Evolutionary conservation across 2,329 filamentous ascomycete genomes (phyloP).

Genomic region (Claviceps sp.): DNA sequence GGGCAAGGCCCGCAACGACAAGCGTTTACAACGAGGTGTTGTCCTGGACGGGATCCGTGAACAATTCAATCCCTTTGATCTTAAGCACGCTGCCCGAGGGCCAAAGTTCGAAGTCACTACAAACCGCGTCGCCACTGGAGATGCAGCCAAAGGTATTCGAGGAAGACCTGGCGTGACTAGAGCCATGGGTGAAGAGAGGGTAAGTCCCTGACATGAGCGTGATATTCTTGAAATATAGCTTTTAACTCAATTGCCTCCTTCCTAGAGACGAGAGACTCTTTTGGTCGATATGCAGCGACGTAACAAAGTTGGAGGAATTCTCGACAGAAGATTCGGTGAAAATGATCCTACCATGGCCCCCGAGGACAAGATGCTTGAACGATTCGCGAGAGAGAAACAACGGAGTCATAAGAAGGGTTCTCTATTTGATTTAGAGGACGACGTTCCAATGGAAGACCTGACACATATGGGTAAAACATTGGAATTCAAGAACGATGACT

Average conservation of each 20-base stretch:
- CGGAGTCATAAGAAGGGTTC: slow-evolving; percentile 61
- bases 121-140: slow-evolving; percentile 39
- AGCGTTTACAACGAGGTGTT: slow-evolving; percentile 61
- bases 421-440: slow-evolving; percentile 76
- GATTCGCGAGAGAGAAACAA: slow-evolving; percentile 82
- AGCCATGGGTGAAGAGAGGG: slow-evolving; percentile 73
- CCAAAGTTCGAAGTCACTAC: slow-evolving; percentile 79
- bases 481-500: slow-evolving; percentile 58
- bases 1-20: slow-evolving; percentile 51
- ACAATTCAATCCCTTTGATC: slow-evolving; percentile 95
- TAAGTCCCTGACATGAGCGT: slow-evolving; percentile 24
- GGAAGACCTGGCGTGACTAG: slow-evolving; percentile 75
- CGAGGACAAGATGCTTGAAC: slow-evolving; percentile 81
- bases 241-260: slow-evolving; percentile 6
- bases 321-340: slow-evolving; percentile 91
- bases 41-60: slow-evolving; percentile 81
- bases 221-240: background rate
- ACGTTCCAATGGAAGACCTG: slow-evolving; percentile 48
- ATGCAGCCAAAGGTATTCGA: slow-evolving; percentile 44
- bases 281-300: slow-evolving; percentile 80
- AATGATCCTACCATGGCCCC: slow-evolving; percentile 87
- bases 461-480: slow-evolving; percentile 76
- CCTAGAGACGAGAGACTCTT: slow-evolving; percentile 62
- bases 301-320: slow-evolving; percentile 82
- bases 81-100: slow-evolving; percentile 64